Evolutionary conservation across 78 protist species (phyloP), one percentile per base, ranked within the genome.

Genomic region (Cavenderia fasciculata): DNA sequence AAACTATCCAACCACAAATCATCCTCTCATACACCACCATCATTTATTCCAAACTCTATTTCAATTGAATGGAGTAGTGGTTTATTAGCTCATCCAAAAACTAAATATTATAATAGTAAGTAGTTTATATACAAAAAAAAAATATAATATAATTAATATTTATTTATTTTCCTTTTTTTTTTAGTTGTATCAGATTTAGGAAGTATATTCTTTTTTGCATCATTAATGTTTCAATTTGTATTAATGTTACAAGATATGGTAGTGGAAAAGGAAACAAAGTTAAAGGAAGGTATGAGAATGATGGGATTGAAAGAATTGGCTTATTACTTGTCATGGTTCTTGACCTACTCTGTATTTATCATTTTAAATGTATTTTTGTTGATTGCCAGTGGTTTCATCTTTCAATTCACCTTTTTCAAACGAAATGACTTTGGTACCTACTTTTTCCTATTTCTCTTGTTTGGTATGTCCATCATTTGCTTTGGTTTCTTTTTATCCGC

Each of bases 271-370:
- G 88, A 78, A 54, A 78, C 88, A 0, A 78, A 78, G 12, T 49
- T 78, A n/a, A 34, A 72, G 25, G 88, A 78, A 29, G 88, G 88
- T 29, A 78, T 78, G 88, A 78, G 59, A 51, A 78, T 78, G 66
- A 78, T 78, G 88, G 88, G 88, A 0, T 25, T 78, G 27, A 78
- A 65, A 16, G 76, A 78, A 11, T 41, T 25, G 36, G 46, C 76
- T 7, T 78, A 78, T 38, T 78, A 63, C 29, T 2, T 65, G 6
- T 44, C 62, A 21, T 78, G 88, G 88, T 46, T 66, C 4, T 23
- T 65, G 1, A 78, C 69, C 21, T 19, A 69, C 27, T 11, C 43
- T 1, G 52, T 74, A 2, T 71, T 31, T 47, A 71, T 71, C 36
- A 31, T 52, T 6, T 44, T 71, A 4, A 47, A 71, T 71, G 78